Percentiles rank a stretch among this genome's conserved stretches.
Conservation (phyloP, 257 asterid species). For the Solanum piurae region DNA sequence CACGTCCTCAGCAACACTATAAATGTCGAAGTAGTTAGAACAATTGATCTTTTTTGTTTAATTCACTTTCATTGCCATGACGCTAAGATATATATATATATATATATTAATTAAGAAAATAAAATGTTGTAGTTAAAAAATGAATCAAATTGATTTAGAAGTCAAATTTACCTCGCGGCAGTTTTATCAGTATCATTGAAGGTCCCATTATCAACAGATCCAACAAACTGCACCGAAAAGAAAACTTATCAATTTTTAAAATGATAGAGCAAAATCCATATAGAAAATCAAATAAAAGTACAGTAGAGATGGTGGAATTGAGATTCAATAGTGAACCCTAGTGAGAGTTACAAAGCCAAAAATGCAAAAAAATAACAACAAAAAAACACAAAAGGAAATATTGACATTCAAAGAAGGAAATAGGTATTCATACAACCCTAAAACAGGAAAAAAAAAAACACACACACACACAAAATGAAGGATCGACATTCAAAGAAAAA, state of each 20-base stretch:
- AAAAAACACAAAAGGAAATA: slow-evolving; percentile 8
- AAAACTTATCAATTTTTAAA: background rate
- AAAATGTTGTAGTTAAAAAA: background rate
- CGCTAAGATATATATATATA: too few species aligned
- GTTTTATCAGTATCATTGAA: slow-evolving; percentile 11
- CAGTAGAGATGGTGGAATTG: slow-evolving; percentile 17
- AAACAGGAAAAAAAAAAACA: background rate
- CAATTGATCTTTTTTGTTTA: background rate
- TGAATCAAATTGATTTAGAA: slow-evolving; percentile 4
- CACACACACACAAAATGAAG: background rate
- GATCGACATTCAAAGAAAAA: background rate
- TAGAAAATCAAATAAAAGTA: slow-evolving; percentile 1
- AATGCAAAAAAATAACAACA: slow-evolving; percentile 28
- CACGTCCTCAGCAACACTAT: background rate
- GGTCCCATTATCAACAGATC: slow-evolving; percentile 22
- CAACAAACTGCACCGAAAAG: slow-evolving; percentile 27
- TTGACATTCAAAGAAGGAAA: background rate
- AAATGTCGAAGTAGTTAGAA: background rate
- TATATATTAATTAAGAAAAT: background rate
- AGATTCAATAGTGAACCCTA: slow-evolving; percentile 33
- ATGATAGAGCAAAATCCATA: background rate
- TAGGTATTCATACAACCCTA: slow-evolving; percentile 17
- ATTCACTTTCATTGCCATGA: too few species aligned
- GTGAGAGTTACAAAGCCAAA: slow-evolving; percentile 21
- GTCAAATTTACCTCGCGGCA: slow-evolving; percentile 28